Evolutionary conservation across 306 rosid genomes (phyloP), one percentile per base, ranked within the genome.

Genomic region (Arachis hypogaea): DNA sequence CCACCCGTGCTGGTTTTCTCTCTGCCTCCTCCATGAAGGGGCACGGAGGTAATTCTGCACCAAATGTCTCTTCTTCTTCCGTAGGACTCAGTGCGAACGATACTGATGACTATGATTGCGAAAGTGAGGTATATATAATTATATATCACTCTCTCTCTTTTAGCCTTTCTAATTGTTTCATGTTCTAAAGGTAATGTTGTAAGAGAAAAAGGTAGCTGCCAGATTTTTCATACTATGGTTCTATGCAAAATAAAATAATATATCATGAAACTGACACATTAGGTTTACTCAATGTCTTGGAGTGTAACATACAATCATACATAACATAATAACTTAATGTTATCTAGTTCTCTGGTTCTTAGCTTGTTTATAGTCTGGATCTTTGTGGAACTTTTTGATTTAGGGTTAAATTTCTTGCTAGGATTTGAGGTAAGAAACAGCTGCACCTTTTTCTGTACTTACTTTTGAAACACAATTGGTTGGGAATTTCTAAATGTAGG

Each of bases 51-150:
- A 22, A 14, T 14, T 75, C 78, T 59, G 80, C 74, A 50, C 74
- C 69, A 1, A 85, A 92, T 74, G 85, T 83, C 62, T 73, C 96
- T 8, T 86, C 87, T 12, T 85, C 92, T 1, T 85, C 92, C 8
- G 11, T 85, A 0, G 87, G 84, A 71, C 69, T 83, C 2, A 85
- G 87, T 71, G 92, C 80, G 78, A 87, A 87, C 66, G 95, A 88
- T 47, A 76, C 80, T 54, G 97, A 93, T 40, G 97, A 89, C 59
- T 91, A 86, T 73, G 93, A 93, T 59, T 93, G 92, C 73, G 96
- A 93, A 77, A 93, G 96, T 36, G 96, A 93, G 98, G 97, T 87
- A 64, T 5, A 4, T 33, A 14, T 14, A 14, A 14, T 14, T 14
- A 14, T 14, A 33, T 33, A 33, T 33, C 38, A 33, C 38, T 33